Base-by-base conservation (phyloP, 202 grass and related monocot genomes). In the Digitaria exilis region DNA sequence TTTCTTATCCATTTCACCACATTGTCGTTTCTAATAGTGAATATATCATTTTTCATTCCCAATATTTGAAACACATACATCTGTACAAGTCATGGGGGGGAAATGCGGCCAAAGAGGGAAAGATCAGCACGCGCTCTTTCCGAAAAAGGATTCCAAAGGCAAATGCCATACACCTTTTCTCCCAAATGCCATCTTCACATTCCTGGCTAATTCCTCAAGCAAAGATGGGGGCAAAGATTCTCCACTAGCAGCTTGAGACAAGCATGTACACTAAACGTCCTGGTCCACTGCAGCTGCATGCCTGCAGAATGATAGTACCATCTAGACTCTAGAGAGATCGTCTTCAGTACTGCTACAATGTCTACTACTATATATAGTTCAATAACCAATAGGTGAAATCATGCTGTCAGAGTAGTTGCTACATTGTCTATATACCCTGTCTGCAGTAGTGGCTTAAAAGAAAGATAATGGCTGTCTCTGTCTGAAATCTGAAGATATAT, bases 181-280 rank as follows among this genome's bases (percentile, higher is more conserved):
- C 59, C 19, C 43, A 49, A 78, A 69, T 83, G 74, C 42, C 51
- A 60, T 79, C 83, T 86, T 66, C 74, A 52, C 63, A 79, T 87
- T 64, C 79, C 84, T 69, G 74, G 43, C 75, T 77, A 86, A 65
- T 56, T 73, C 75, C 77, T 87, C 68, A 69, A 90, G 88, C 59
- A 90, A 86, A 82, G 82, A 29, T 9, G 60, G 68, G 85, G 30
- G 4, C 73, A 64, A 90, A 87, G 80, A 87, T 90, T 87, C 84
- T 90, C 84, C 84, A 87, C 84, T 65, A 78, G 21, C 60, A 67
- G 88, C 80, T 83, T 80, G 75, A 45, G 88, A 90, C 84, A 87
- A 90, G 69, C 88, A 87, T 70, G 74, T 50, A 79, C 39, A 82
- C 83, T 82, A 86, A 89, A 78, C 59, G 43, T 78, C 80, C 80